Conservation (phyloP, 1,139 yeast species). For the Debaryomyces singareniensis region DNA sequence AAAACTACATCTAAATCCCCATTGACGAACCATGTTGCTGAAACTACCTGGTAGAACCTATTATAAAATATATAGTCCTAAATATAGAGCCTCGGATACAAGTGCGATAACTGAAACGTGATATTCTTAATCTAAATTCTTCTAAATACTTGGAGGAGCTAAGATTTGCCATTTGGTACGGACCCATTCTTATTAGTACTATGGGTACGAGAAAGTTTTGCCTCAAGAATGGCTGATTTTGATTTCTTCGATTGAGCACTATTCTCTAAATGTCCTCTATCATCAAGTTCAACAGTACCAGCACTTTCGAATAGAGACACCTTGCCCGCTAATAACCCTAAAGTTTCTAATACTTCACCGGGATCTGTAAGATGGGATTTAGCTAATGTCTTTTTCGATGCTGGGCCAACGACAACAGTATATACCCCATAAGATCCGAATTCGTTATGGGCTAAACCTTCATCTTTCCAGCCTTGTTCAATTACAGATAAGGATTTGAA, state of each 20-base stretch:
- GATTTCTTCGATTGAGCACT: slow-evolving; percentile 42
- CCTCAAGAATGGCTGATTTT: slow-evolving; percentile 33
- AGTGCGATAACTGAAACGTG: too few species aligned
- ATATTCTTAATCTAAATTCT: too few species aligned
- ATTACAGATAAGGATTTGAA: slow-evolving; percentile 64
- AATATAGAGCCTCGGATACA: too few species aligned
- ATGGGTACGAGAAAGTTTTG: slow-evolving; percentile 13
- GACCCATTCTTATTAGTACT: too few species aligned
- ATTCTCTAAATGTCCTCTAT: slow-evolving; percentile 58
- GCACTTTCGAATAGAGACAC: slow-evolving; percentile 68
- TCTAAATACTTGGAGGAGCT: too few species aligned
- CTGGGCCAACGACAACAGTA: slow-evolving; percentile 94
- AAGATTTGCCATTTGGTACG: slow-evolving; percentile 5
- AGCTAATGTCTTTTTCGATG: slow-evolving; percentile 83
- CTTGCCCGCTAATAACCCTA: slow-evolving; percentile 72
- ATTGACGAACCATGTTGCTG: slow-evolving; percentile 7
- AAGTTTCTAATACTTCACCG: slow-evolving; percentile 73
- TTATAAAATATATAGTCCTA: too few species aligned
- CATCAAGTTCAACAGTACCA: slow-evolving; percentile 68
- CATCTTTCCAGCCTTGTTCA: slow-evolving; percentile 42
- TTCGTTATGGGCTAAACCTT: slow-evolving; percentile 32
- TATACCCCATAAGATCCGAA: slow-evolving; percentile 61
- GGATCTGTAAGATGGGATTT: slow-evolving; percentile 87
- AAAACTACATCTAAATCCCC: slow-evolving; percentile 38
- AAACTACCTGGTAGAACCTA: too few species aligned